Percentiles rank a stretch among this genome's conserved stretches.
phyloP scores from a whole-genome alignment of 2,329 filamentous ascomycete genomes.

The Penicillium sumatraense region DNA sequence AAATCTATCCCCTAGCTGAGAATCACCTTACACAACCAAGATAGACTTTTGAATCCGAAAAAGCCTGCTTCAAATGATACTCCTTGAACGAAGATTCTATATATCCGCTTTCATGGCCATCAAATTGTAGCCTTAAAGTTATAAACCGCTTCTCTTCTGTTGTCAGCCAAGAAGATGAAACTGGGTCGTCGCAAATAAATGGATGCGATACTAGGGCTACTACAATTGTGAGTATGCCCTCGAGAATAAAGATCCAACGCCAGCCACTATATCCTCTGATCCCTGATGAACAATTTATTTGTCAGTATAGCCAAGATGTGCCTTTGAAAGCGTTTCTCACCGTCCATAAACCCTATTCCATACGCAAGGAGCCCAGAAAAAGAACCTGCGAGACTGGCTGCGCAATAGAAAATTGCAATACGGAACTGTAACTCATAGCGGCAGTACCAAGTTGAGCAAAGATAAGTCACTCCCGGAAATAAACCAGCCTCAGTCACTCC shows the following conservation, averaged over 20 bases:
- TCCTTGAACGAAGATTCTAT: background rate
- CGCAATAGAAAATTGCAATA: background rate
- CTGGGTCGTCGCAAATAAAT: background rate
- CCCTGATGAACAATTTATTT: background rate
- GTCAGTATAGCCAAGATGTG: background rate
- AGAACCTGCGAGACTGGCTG: background rate
- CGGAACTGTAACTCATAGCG: background rate
- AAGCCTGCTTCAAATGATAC: background rate
- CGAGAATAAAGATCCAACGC: constrained; percentile 1
- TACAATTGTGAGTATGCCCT: background rate
- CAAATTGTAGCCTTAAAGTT: background rate
- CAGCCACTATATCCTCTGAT: background rate
- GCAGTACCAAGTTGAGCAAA: background rate
- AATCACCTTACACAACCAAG: background rate
- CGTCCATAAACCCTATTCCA: background rate
- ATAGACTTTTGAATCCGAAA: background rate
- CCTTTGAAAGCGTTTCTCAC: background rate
- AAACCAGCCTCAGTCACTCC: background rate
- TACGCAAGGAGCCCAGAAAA: background rate
- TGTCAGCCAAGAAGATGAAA: background rate
- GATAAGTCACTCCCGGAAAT: constrained; percentile 1
- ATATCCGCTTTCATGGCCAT: background rate
- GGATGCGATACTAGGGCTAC: background rate
- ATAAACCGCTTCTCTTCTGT: background rate
- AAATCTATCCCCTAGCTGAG: background rate